Base-by-base conservation (phyloP, 805 yeast genomes). In the Yamadazyma takamatsuzukensis region DNA sequence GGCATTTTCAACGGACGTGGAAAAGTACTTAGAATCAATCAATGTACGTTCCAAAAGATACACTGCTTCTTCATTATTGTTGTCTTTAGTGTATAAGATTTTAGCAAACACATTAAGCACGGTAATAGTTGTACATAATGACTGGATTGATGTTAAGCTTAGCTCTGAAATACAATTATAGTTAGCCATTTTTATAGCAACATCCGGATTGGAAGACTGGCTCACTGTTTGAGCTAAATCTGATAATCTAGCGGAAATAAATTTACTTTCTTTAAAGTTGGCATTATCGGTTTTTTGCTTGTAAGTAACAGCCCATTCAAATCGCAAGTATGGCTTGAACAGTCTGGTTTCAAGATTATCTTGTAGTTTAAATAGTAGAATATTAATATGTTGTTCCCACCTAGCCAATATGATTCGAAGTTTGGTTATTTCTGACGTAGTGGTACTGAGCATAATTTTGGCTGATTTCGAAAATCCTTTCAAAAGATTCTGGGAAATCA, bases 81-180 rank as follows among this genome's bases (percentile, higher is more conserved):
- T 51, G 1, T 56, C 49, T 21, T 56, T 53, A 5, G 56, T 42
- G 36, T 58, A 56, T 15, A 78, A 62, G 6, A 78, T 68, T 12
- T 61, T 63, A 3, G 85, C 70, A 45, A 84, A 83, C 9, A 78
- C 70, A 0, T 81, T 62, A 27, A 87, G 72, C 0, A 90, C 84
- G 17, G 78, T 75, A 10, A 84, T 65, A 31, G 86, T 84, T 2
- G 89, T 80, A 13, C 79, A 60, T 45, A 86, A 89, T 4, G 76
- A 64, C 21, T 67, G 68, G 6, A 85, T 67, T 4, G 73, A 64
- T 1, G 64, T 58, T 1, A 54, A 32, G 25, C 70, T 78, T 3
- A 89, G 54, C 1, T 67, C 59, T 2, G 86, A 80, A 11, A 89
- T 74, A 35, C 70, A 61, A 1, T 67, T 61, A 43, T 72, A 82